A percentile compares a stretch with the other conserved stretches of the same genome.
Conservation (phyloP, 805 yeast genomes). For the Cyberlindnera samutprakarnensis region DNA sequence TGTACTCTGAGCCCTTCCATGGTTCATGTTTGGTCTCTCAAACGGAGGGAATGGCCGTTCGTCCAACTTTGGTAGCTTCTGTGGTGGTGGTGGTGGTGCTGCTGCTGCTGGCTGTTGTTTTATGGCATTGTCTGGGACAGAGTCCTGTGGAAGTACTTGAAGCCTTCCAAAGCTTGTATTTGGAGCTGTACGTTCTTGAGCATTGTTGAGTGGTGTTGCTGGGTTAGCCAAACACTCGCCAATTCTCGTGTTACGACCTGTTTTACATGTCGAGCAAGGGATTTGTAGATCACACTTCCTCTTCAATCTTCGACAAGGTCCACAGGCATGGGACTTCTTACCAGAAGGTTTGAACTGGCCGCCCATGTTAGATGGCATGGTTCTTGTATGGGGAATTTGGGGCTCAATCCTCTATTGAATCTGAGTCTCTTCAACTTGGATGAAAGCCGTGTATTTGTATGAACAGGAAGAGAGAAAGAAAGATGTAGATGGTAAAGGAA, state of each 20-base stretch:
- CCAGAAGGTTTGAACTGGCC: slow-evolving; percentile 1
- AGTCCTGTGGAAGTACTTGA: too few species aligned
- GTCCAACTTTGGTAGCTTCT: slow-evolving; percentile 4
- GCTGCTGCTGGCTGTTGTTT: slow-evolving; percentile 4
- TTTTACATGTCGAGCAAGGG: slow-evolving; percentile 22
- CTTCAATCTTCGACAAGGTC: slow-evolving; percentile 23
- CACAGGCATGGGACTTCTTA: slow-evolving; percentile 23
- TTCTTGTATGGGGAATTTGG: too few species aligned
- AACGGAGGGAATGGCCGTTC: slow-evolving; percentile 7
- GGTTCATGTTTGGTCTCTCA: too few species aligned
- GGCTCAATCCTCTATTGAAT: too few species aligned
- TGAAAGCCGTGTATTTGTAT: too few species aligned
- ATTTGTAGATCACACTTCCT: slow-evolving; percentile 21
- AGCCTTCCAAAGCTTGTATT: slow-evolving; percentile 18
- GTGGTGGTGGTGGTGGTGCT: not conserved
- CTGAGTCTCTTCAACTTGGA: too few species aligned
- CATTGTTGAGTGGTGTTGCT: slow-evolving; percentile 17
- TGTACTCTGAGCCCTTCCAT: too few species aligned
- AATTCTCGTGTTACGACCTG: slow-evolving; percentile 18
- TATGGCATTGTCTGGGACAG: slow-evolving; percentile 6
- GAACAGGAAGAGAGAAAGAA: too few species aligned
- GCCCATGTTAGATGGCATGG: too few species aligned
- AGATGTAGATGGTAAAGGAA: too few species aligned
- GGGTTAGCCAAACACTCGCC: slow-evolving; percentile 21
- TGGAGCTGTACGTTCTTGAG: slow-evolving; percentile 18